Conservation (phyloP, 2,329 filamentous ascomycete species). For the Cordyceps farinosa region DNA sequence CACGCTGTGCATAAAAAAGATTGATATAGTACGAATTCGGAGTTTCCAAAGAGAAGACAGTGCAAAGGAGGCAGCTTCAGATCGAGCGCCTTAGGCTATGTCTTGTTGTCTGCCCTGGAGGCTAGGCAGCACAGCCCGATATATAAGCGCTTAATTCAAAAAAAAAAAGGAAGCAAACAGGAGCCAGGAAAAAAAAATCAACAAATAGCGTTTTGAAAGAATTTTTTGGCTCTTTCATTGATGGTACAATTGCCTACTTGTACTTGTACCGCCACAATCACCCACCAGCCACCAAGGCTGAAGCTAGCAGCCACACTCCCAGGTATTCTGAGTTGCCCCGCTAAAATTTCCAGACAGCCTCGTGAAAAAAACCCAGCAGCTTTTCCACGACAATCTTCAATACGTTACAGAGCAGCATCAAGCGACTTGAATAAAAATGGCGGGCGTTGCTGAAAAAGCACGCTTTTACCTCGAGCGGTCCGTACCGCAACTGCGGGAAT, state of each 20-base stretch:
- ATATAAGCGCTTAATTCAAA: no score
- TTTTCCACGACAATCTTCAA: background rate
- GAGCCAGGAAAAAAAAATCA: no score
- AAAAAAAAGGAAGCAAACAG: no score
- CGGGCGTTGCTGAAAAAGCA: slow-evolving; percentile 85
- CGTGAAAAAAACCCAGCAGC: slow-evolving; percentile 23
- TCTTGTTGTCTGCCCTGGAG: no score
- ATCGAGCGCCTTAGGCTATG: no score
- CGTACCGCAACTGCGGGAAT: slow-evolving; percentile 87
- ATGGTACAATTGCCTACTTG: background rate
- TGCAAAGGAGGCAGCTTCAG: no score
- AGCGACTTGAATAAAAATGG: slow-evolving; percentile 49
- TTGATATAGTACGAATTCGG: no score
- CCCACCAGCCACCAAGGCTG: slow-evolving; percentile 20
- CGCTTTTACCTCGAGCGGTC: slow-evolving; percentile 92
- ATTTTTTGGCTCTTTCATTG: no score
- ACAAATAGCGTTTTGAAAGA: no score
- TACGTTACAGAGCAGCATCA: background rate
- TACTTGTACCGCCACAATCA: background rate
- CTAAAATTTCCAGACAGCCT: slow-evolving; percentile 27
- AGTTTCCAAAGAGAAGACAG: no score
- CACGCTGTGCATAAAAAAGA: no score
- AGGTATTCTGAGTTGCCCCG: slow-evolving; percentile 17
- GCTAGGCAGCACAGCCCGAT: no score
- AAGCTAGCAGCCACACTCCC: slow-evolving; percentile 13